Evolutionary conservation across 2,329 filamentous ascomycete species (phyloP), one percentile per base, ranked within the genome.

Genomic region (Cladosporium sphaerospermum): DNA sequence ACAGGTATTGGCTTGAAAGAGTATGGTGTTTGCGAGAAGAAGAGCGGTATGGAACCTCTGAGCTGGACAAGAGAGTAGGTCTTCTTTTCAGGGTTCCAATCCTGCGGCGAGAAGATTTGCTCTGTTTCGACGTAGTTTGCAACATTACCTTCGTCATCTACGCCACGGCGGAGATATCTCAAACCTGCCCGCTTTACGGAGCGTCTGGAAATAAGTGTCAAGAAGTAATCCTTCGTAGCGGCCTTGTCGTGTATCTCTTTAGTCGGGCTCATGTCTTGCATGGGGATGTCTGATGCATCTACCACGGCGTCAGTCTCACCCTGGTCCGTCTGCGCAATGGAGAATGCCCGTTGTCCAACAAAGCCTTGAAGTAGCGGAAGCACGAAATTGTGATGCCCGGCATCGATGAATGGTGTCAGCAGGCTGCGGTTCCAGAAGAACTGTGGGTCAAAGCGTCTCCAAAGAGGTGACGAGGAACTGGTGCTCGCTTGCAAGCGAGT

Each of bases 121-220:
- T 99, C 93, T 0, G 92, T 96, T 72, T 99, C 93, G 16, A 97
- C 92, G 28, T 79, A 84, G 64, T 99, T 99, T 14, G 93, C 93
- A 4, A 87, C 84, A 62, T 88, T 84, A 0, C 93, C 93, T 54
- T 91, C 83, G 54, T 97, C 90, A 61, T 99, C 90, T 18, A 96
- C 82, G 6, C 93, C 93, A 23, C 93, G 84, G 9, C 93, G 85
- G 3, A 96, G 77, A 70, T 99, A 99, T 51, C 93, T 83, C 28
- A 97, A 73, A 2, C 93, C 93, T 16, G 92, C 90, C 40, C 93
- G 81, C 62, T 92, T 88, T 18, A 86, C 82, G 1, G 90, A 96
- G 31, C 93, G 81, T 49, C 93, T 82, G n/a, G 92, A 97, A 48
- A 99, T 86, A 13, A 99, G 64, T 0, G 92, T 97, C n/a, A 97